Conservation (phyloP, 2,329 filamentous ascomycete genomes). For the Westerdykella aurantiaca region DNA sequence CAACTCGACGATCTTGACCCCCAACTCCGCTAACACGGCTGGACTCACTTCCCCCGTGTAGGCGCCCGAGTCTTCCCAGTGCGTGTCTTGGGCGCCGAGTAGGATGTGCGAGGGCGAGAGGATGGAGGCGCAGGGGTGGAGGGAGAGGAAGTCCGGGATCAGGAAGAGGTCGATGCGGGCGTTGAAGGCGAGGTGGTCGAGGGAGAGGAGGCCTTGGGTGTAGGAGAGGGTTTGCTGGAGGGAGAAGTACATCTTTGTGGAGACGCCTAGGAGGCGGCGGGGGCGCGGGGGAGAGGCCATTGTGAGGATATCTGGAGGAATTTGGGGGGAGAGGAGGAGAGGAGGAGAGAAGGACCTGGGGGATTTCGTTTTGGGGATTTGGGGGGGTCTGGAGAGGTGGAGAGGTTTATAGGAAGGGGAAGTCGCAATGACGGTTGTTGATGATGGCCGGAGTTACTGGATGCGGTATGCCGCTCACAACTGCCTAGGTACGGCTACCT, state of each 20-base stretch:
- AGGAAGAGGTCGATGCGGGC: constrained; percentile 64
- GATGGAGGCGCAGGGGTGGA: constrained; percentile 50
- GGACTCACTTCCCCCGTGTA: constrained; percentile 77
- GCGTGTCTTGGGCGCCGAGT: constrained; percentile 71
- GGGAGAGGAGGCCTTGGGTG: constrained; percentile 38
- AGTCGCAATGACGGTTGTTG: background rate
- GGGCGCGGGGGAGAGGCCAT: constrained; percentile 25
- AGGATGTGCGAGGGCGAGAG: constrained; percentile 51
- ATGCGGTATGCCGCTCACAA: background rate
- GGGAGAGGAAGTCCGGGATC: constrained; percentile 69
- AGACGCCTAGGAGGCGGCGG: constrained; percentile 62
- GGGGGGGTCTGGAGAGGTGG: background rate
- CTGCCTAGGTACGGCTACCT: too few relatives aligned
- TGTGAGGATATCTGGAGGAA: constrained; percentile 1
- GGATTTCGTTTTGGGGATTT: background rate
- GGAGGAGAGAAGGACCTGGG: background rate
- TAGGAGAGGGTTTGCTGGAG: constrained; percentile 54
- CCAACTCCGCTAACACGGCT: constrained; percentile 58
- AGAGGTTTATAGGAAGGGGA: background rate
- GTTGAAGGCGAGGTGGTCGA: constrained; percentile 49
- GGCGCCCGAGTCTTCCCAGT: constrained; percentile 63
- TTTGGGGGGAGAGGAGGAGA: background rate
- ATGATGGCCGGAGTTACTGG: background rate
- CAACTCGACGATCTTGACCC: constrained; percentile 68
- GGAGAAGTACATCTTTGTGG: constrained; percentile 76